Percentiles rank a stretch among this genome's conserved stretches.
Conservation (phyloP, 805 yeast genomes). For the Candida sonorensis region DNA sequence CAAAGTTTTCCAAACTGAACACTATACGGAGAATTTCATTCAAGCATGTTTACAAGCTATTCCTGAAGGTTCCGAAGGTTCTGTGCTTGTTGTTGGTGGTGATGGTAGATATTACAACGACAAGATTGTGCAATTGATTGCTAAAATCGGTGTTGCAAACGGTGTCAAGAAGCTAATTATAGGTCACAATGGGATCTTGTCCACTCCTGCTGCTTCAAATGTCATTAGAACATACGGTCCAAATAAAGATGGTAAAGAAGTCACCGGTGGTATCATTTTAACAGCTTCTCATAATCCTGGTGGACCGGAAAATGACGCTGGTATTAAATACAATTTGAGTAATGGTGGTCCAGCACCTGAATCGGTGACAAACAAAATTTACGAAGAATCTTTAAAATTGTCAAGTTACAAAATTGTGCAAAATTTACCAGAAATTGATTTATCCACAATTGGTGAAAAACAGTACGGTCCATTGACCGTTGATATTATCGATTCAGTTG, state of each 20-base stretch:
- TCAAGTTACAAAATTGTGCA: constrained; percentile 50
- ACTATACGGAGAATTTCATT: constrained; percentile 90
- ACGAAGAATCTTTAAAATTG: constrained; percentile 55
- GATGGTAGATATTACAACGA: constrained; percentile 93
- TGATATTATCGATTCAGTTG: constrained; percentile 78
- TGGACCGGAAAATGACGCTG: constrained; percentile 86
- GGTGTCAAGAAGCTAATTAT: constrained; percentile 80
- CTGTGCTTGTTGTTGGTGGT: constrained; percentile 89
- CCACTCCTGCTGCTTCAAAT: constrained; percentile 97
- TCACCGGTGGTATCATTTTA: constrained; percentile 91
- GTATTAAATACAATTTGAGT: constrained; percentile 89
- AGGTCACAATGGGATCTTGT: constrained; percentile 82
- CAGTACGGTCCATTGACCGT: constrained; percentile 56
- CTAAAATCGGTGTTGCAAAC: constrained; percentile 82
- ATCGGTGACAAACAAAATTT: constrained; percentile 82
- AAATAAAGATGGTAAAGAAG: constrained; percentile 32
- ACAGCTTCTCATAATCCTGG: constrained; percentile 99
- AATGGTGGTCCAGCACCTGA: constrained; percentile 99
- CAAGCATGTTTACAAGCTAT: constrained; percentile 81
- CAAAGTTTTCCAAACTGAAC: constrained; percentile 63
- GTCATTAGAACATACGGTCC: constrained; percentile 60
- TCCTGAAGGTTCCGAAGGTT: constrained; percentile 75
- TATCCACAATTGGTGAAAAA: constrained; percentile 46
- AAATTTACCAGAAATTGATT: constrained; percentile 59
- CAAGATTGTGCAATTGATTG: constrained; percentile 72